These are phyloP conservation scores for Pythium diclinum DNA, from an alignment of 352 stramenopile species.

Conservation along the genomic window DNA sequence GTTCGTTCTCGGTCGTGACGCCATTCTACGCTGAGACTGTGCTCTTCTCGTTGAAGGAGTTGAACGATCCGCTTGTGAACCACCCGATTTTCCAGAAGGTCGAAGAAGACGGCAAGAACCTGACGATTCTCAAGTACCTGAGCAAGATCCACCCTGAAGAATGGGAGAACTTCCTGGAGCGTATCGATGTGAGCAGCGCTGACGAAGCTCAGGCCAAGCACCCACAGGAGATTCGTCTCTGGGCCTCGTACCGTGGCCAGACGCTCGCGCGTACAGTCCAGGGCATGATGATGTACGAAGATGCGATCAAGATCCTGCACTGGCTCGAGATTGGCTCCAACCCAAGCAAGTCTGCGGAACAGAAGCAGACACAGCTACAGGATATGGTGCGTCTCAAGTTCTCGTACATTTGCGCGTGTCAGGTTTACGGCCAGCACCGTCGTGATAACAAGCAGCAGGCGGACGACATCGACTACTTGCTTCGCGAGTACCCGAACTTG, in stretches of 20 bases:
- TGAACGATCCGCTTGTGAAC: slow-evolving; percentile 82
- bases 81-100: slow-evolving; percentile 84
- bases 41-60: slow-evolving; percentile 71
- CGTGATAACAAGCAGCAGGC: slow-evolving; percentile 61
- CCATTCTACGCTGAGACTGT: slow-evolving; percentile 84
- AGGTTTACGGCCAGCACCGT: slow-evolving; percentile 82
- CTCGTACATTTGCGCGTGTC: slow-evolving; percentile 82
- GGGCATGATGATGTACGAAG: slow-evolving; percentile 87
- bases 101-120: slow-evolving; percentile 79
- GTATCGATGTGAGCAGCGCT: slow-evolving; percentile 66
- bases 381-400: slow-evolving; percentile 87
- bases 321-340: slow-evolving; percentile 82
- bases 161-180: slow-evolving; percentile 85
- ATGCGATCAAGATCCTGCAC: slow-evolving; percentile 85
- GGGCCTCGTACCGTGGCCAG: slow-evolving; percentile 79
- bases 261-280: slow-evolving; percentile 77
- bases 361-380: slow-evolving; percentile 77
- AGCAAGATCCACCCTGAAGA: slow-evolving; percentile 83
- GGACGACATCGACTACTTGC: slow-evolving; percentile 79
- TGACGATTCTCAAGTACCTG: slow-evolving; percentile 85
- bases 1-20: slow-evolving; percentile 81
- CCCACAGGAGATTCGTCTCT: slow-evolving; percentile 73
- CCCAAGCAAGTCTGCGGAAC: slow-evolving; percentile 54
- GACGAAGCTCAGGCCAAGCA: slow-evolving; percentile 72
- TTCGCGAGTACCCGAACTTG: slow-evolving; percentile 78